These are phyloP conservation scores for Mortierella sp. DNA, from an alignment of 371 early-diverging fungal species.

Conservation along the genomic window DNA sequence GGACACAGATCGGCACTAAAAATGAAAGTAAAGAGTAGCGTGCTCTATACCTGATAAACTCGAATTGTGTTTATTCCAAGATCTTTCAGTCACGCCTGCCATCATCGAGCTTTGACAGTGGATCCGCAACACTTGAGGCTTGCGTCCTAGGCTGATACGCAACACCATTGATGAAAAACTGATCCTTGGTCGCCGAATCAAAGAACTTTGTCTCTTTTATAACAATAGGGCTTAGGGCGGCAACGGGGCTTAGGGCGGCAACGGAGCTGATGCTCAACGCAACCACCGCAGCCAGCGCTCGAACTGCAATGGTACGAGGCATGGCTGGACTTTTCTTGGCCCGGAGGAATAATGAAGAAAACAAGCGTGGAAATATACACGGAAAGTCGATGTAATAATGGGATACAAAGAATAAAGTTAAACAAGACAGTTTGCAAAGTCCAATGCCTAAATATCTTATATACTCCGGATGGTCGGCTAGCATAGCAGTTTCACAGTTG, in stretches of 20 bases:
- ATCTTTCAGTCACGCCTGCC: conserved; percentile 81
- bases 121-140: conserved; percentile 58
- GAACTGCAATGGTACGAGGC: neutral
- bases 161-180: conserved; percentile 85
- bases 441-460: too few relatives aligned
- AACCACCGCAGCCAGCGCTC: conserved; percentile 2
- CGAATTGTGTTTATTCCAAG: conserved; percentile 82
- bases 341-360: too few relatives aligned
- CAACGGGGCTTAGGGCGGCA: conserved; percentile 45
- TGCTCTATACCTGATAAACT: conserved; percentile 71
- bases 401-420: neutral
- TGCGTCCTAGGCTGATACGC: conserved; percentile 79
- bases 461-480: neutral
- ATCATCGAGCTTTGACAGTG: conserved; percentile 69
- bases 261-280: neutral
- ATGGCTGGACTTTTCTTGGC: conserved; percentile 11
- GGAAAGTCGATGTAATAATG: neutral
- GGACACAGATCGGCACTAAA: neutral
- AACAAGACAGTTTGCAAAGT: neutral
- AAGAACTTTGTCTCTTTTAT: conserved; percentile 83
- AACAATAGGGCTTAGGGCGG: conserved; percentile 69
- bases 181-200: conserved; percentile 76
- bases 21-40: neutral
- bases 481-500: neutral
- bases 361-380: neutral